Base-by-base conservation (phyloP, 2,329 filamentous ascomycete genomes). In the Plenodomus lindquistii region DNA sequence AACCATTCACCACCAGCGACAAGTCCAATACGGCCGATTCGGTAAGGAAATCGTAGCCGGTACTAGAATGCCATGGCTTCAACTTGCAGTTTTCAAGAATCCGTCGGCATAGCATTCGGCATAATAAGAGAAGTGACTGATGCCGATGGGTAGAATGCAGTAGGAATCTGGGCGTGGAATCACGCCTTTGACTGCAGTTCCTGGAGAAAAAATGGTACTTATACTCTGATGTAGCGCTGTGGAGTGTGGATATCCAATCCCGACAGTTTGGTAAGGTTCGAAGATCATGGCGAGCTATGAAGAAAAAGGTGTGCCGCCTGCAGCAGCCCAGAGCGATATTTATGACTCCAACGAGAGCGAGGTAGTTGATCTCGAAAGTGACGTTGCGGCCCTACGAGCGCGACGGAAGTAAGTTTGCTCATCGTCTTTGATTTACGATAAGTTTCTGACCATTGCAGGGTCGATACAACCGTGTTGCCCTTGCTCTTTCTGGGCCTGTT, bases 401-500 rank as follows among this genome's bases (percentile, higher is more conserved):
- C 48, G 57, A 22, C 53, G 52, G 38, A 65, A 62, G 62, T 60
- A 48, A 34, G 55, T 46, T 31, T 11, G 18, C 24, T 2, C 16
- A 13, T 20, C 4, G 2, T 8, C 27, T 15, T 7, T 13, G 11
- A 19, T 6, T 27, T 5, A 10, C 4, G 10, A 17, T 22, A 20
- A 39, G 10, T 8, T 21, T 27, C 10, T 31, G 11, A 31, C 35
- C 8, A 3, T 18, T 11, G 1, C 19, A 81, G 77, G 55, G 68
- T 77, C 36, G 78, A 82, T 49, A 61, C 65, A 7, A 74, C 74
- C 0, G 77, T 82, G 2, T 68, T 82, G 0, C 74, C 77, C 0
- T 65, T 81, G 0, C 71, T 83, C 1, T 73, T 78, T 34, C 66
- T 81, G 1, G 79, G 78, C 1, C 67, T 82, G 1, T 67, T 81